These are phyloP conservation scores for Plasmodium gaboni DNA, from an alignment of 169 alveolate genomes.

Conservation along the genomic window DNA sequence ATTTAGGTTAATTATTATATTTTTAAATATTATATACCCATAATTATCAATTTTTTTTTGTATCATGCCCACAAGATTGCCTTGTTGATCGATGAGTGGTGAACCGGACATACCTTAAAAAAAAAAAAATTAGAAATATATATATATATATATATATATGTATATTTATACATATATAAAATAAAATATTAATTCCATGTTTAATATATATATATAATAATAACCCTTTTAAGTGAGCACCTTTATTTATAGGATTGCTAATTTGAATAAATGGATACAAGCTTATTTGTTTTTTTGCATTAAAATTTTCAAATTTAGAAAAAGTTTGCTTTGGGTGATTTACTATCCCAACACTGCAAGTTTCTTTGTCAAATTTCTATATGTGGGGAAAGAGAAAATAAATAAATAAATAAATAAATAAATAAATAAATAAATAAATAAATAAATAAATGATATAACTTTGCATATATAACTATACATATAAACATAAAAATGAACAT, in stretches of 20 bases:
- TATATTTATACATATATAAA: background rate
- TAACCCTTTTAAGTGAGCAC: constrained; percentile 12
- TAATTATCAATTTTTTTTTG: constrained; percentile 73
- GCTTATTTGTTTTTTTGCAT: constrained; percentile 21
- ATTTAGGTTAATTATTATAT: background rate
- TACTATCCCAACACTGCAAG: constrained; percentile 50
- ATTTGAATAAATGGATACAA: constrained; percentile 65
- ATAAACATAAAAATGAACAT: constrained; percentile 3
- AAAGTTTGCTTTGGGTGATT: constrained; percentile 70
- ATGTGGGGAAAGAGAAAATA: background rate
- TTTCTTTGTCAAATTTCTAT: constrained; percentile 63
- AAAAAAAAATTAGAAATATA: background rate
- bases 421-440: background rate
- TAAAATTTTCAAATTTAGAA: constrained; percentile 40
- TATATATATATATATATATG: background rate
- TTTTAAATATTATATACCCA: constrained; percentile 20
- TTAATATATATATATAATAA: background rate
- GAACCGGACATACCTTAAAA: constrained; percentile 74
- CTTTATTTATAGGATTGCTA: constrained; percentile 71
- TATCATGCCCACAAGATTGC: constrained; percentile 73
- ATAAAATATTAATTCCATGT: background rate
- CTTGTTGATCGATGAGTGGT: constrained; percentile 47
- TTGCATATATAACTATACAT: background rate
- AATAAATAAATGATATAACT: background rate
- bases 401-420: background rate